Evolutionary conservation across 768 basidiomycete genomes (phyloP).

Genomic region (Amanita polypyramis): DNA sequence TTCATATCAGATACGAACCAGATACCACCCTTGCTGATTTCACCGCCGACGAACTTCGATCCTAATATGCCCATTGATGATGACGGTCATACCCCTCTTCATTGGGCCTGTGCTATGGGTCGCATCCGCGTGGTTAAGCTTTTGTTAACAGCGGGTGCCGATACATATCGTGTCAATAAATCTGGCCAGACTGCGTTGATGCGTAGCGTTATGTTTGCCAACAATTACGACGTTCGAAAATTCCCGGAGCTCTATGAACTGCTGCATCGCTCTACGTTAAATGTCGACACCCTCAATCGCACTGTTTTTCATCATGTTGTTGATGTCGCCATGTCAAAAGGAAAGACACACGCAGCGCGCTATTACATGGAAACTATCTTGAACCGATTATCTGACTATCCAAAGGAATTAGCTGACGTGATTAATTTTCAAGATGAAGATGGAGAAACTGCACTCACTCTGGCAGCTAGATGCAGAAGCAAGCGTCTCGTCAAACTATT

Average conservation of each 20-base stretch:
- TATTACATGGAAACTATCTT: conserved; percentile 99
- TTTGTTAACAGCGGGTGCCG: conserved; percentile 86
- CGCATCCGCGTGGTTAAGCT: conserved; percentile 93
- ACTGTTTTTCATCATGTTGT: conserved; percentile 98
- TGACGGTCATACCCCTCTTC: conserved; percentile 92
- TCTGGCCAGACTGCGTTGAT: conserved; percentile 95
- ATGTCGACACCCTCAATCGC: conserved; percentile 96
- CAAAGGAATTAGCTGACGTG: conserved; percentile 92
- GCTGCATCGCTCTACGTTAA: conserved; percentile 93
- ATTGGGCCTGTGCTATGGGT: conserved; percentile 99
- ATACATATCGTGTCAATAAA: conserved; percentile 95
- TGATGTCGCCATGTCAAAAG: conserved; percentile 94
- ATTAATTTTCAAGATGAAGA: conserved; percentile 99
- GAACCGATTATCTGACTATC: conserved; percentile 79
- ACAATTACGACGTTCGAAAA: conserved; percentile 98
- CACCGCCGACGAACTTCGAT: conserved; percentile 86
- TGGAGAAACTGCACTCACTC: conserved; percentile 93
- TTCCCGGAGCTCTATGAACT: conserved; percentile 97
- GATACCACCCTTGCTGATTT: conserved; percentile 78
- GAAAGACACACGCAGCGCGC: conserved; percentile 93
- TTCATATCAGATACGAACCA: conserved; percentile 96
- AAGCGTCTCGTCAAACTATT: conserved; percentile 93
- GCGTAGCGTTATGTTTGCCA: conserved; percentile 99
- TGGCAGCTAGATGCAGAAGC: conserved; percentile 92
- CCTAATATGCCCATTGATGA: conserved; percentile 96